Percentiles rank a stretch among this genome's conserved stretches.
phyloP scores from a whole-genome alignment of 306 rosid species.

The Begonia loranthoides region DNA sequence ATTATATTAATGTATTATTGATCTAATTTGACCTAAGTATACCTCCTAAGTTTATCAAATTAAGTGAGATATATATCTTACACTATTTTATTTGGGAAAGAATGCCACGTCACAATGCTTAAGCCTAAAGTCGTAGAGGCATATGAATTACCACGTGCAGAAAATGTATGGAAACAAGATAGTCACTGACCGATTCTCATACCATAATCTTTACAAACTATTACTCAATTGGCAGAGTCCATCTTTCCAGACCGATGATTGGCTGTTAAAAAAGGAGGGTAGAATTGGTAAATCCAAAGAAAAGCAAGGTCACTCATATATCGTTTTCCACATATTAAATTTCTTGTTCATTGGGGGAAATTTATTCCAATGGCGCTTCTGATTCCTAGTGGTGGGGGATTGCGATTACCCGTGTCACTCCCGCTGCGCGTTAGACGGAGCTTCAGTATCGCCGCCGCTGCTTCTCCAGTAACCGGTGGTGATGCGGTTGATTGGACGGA shows the following conservation, averaged over 20 bases:
- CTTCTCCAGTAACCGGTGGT: slow-evolving; percentile 26
- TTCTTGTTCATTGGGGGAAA: not conserved
- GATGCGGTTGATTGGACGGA: slow-evolving; percentile 37
- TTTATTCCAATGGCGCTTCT: slow-evolving; percentile 40
- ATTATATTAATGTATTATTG: no score
- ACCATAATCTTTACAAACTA: not conserved
- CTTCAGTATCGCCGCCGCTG: slow-evolving; percentile 26
- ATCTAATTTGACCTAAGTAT: no score
- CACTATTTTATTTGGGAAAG: no score
- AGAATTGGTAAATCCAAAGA: no score
- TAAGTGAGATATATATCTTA: no score
- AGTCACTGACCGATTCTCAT: not conserved
- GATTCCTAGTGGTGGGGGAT: slow-evolving; percentile 17
- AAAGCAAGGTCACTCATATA: not conserved
- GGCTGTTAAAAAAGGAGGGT: not conserved
- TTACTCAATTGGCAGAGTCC: not conserved
- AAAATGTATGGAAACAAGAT: not conserved
- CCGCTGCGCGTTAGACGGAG: slow-evolving; percentile 15
- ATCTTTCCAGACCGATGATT: not conserved
- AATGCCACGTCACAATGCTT: no score
- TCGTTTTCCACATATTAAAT: not conserved
- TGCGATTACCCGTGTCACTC: slow-evolving; percentile 12
- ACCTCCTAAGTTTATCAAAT: no score
- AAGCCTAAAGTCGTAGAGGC: no score
- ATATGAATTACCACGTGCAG: slow-evolving; percentile 1